A percentile compares a stretch with the other conserved stretches of the same genome.
phyloP scores from a whole-genome alignment of 1,284 basidiomycete species.

The Ceratobasidium sp. region DNA sequence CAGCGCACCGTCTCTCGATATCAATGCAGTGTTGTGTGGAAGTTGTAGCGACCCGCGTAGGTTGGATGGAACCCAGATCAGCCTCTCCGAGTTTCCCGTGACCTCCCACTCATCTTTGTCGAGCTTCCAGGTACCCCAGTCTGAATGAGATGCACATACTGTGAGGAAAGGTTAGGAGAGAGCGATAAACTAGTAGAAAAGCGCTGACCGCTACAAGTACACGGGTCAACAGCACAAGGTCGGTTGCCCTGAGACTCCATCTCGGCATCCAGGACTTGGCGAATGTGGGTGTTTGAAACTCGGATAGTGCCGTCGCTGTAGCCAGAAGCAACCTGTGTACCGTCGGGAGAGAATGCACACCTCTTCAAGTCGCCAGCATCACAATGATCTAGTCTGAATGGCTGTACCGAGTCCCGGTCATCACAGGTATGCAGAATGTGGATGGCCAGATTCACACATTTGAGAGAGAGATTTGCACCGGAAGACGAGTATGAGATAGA shows the following conservation, averaged over 20 bases:
- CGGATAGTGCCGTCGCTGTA: not conserved
- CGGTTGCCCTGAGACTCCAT: too few relatives aligned
- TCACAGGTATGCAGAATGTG: too few relatives aligned
- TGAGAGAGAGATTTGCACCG: too few relatives aligned
- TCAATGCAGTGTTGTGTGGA: not conserved
- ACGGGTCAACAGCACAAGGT: too few relatives aligned
- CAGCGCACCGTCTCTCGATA: not conserved
- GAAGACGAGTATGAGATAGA: too few relatives aligned
- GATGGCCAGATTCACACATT: too few relatives aligned
- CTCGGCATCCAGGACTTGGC: not conserved
- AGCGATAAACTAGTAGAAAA: too few relatives aligned
- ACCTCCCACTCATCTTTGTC: not conserved
- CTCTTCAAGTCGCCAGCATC: too few relatives aligned
- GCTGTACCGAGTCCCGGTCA: too few relatives aligned
- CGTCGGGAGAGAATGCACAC: too few relatives aligned
- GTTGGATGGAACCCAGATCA: not conserved
- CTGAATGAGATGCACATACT: not conserved
- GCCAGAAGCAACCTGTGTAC: not conserved
- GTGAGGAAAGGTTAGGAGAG: not conserved
- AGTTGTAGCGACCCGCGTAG: not conserved
- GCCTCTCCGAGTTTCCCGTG: not conserved
- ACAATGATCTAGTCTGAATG: too few relatives aligned
- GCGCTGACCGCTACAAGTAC: too few relatives aligned
- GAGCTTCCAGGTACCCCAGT: not conserved
- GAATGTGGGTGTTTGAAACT: not conserved